A percentile compares a stretch with the other conserved stretches of the same genome.
phyloP scores from a whole-genome alignment of 116 monocot species.

The Papilionanthe hybrid region DNA sequence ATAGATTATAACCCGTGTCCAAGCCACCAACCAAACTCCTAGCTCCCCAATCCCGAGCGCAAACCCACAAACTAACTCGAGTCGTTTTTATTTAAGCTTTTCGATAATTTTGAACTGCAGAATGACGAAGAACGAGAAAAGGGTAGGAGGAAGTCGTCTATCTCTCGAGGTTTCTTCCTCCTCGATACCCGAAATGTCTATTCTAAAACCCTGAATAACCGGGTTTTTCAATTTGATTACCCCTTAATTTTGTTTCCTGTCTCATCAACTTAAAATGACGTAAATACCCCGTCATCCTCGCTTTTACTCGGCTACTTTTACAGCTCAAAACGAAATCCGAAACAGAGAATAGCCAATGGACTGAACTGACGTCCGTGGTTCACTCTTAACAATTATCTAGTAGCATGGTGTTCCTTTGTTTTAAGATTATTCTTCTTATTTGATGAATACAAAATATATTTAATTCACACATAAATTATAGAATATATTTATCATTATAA shows the following conservation, averaged over 20 bases:
- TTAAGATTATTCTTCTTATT: no score
- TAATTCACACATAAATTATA: no score
- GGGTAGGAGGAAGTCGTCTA: slow-evolving; percentile 1
- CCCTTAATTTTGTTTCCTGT: not conserved
- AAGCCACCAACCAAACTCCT: slow-evolving; percentile 8
- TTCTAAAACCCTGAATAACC: slow-evolving; percentile 55
- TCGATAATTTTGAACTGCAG: not conserved
- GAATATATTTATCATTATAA: no score
- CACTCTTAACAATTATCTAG: no score
- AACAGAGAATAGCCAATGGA: not conserved
- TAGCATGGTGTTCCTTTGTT: no score
- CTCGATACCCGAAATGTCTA: slow-evolving; percentile 31
- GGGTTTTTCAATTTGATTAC: slow-evolving; percentile 16
- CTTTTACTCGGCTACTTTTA: not conserved
- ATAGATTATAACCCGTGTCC: slow-evolving; percentile 5
- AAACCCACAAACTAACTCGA: not conserved
- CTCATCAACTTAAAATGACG: not conserved
- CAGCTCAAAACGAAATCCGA: not conserved
- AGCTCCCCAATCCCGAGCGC: not conserved
- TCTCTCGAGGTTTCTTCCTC: slow-evolving; percentile 7
- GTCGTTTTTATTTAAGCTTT: no score
- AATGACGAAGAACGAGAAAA: not conserved
- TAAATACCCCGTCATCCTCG: not conserved
- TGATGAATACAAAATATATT: no score
- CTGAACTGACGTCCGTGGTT: no score